phyloP scores from a whole-genome alignment of 495 filamentous ascomycete species.

The Lentithecium fluviatile region DNA sequence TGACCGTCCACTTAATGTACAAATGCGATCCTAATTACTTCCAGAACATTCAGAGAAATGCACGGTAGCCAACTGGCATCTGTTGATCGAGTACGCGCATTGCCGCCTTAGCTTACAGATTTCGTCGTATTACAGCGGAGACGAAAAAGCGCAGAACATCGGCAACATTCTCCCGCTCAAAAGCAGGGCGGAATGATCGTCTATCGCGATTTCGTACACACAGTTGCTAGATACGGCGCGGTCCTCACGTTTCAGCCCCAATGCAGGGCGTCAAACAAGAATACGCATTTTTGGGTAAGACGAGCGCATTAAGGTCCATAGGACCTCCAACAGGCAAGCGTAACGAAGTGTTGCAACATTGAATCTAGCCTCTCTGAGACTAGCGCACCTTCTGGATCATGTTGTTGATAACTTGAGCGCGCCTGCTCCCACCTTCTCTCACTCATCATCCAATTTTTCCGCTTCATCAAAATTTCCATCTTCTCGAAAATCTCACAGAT shows the following conservation, averaged over 20 bases:
- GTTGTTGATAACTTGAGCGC: background rate
- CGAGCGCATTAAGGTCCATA: conserved; percentile 2
- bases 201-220: background rate
- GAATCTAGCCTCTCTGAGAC: background rate
- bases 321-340: no score
- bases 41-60: no score
- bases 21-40: no score
- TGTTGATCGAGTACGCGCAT: no score
- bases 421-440: background rate
- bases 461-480: background rate
- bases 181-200: background rate
- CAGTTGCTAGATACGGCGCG: background rate
- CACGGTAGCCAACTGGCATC: no score
- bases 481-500: background rate
- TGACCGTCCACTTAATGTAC: no score
- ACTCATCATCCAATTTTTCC: background rate
- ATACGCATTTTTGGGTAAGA: conserved; percentile 16
- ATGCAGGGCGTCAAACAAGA: conserved; percentile 18
- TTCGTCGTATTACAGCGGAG: no score
- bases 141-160: background rate
- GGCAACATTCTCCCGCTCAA: background rate
- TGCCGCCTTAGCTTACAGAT: no score
- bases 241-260: conserved; percentile 28
- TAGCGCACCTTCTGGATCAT: conserved; percentile 1
- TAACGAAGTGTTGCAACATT: no score